phyloP scores from a whole-genome alignment of 768 basidiomycete genomes.

The Phanerochaete sordida region DNA sequence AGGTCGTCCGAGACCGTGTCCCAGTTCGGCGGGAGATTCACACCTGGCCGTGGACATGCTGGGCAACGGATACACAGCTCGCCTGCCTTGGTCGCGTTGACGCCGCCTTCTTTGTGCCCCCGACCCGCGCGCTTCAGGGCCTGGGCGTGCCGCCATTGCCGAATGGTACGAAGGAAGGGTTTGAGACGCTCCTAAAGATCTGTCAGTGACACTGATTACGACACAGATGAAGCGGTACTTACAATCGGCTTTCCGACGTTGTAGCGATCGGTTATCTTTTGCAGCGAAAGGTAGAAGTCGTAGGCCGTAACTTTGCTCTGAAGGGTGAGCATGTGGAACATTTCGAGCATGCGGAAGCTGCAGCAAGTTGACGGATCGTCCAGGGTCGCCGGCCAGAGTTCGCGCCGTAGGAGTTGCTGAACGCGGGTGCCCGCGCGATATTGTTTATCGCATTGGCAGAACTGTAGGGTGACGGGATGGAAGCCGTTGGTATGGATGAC shows the following conservation, averaged over 20 bases:
- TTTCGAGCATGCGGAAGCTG: slow-evolving; percentile 3
- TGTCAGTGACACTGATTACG: too few relatives aligned
- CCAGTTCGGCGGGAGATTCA: slow-evolving; percentile 20
- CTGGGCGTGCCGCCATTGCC: slow-evolving; percentile 19
- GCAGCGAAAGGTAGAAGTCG: slow-evolving; percentile 8
- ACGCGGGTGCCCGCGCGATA: background rate
- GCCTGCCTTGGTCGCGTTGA: slow-evolving; percentile 10
- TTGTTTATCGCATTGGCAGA: slow-evolving; percentile 21
- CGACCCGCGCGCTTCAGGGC: slow-evolving; percentile 18
- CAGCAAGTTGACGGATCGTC: slow-evolving; percentile 2
- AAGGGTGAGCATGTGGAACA: slow-evolving; percentile 7
- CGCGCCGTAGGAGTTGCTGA: slow-evolving; percentile 15
- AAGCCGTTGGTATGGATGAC: slow-evolving; percentile 24
- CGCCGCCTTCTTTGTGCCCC: slow-evolving; percentile 17
- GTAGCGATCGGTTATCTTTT: background rate
- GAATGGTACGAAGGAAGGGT: slow-evolving; percentile 12
- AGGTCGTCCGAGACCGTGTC: slow-evolving; percentile 7
- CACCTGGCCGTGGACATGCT: slow-evolving; percentile 21
- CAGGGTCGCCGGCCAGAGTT: slow-evolving; percentile 5
- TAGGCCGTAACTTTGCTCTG: slow-evolving; percentile 7
- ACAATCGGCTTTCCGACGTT: slow-evolving; percentile 1
- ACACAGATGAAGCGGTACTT: too few relatives aligned
- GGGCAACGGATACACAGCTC: slow-evolving; percentile 18
- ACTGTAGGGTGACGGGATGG: slow-evolving; percentile 20
- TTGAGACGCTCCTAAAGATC: slow-evolving; percentile 20